Evolutionary conservation across 2,329 filamentous ascomycete genomes (phyloP), one percentile per base, ranked within the genome.

Genomic region (Claviceps purpurea): DNA sequence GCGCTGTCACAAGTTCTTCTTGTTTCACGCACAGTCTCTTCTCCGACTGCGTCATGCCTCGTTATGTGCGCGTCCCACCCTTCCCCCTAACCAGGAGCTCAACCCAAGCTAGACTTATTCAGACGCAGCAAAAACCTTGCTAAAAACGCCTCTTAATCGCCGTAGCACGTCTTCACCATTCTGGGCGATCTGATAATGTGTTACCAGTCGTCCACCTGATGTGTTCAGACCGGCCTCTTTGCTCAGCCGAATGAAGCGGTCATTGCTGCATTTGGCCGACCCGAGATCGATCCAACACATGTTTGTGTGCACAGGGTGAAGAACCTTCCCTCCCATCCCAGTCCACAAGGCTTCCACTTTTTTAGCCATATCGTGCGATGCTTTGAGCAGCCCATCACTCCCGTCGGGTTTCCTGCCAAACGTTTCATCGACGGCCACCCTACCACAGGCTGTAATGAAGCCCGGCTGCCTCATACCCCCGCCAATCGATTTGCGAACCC

Each of bases 201-300:
- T 70, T 51, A 77, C 75, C 52, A 79, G 54, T 34, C 73, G 65
- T 34, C 64, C 63, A 2, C 65, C 65, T 51, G 64, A 56, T 4
- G 75, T 58, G 54, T 66, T 69, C 52, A 78, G 60, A 0, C 74
- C 75, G 11, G 63, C 67, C 38, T 70, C 69, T 47, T 61, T 60
- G 5, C 69, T 70, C 37, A 73, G 62, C 57, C 67, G 62, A 14
- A 63, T 61, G 50, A 77, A 69, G 41, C 61, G 64, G 51, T 63
- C 63, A 5, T 50, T 55, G 14, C 64, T 63, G 55, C 73, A 71
- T 2, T 78, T 77, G 11, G 78, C 76, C 1, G 75, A 75, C 34
- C 80, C 76, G 16, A 93, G 70, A 64, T 94, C 84, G 53, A 94
- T 62, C 88, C 87, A 95, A 38, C 88, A 80, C 87, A 95, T 94